phyloP scores from a whole-genome alignment of 139 green algal genomes.

The Gonium pectorale region DNA sequence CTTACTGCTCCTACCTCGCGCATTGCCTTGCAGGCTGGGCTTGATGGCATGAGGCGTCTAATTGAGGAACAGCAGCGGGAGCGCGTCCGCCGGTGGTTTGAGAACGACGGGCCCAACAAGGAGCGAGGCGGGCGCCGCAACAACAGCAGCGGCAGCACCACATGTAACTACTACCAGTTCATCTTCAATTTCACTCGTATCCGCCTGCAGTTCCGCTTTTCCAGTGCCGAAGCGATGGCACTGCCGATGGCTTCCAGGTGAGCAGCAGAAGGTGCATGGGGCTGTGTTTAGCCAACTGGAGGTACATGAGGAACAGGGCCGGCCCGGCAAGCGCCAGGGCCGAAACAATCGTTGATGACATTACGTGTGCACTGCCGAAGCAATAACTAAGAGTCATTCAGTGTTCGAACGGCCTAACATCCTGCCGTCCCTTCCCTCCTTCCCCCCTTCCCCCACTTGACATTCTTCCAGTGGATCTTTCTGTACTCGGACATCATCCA shows the following conservation, averaged over 20 bases:
- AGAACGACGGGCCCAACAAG: conserved; percentile 6
- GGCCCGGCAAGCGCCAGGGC: too few relatives aligned
- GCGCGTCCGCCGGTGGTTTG: not conserved
- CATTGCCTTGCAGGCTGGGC: not conserved
- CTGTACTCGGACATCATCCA: not conserved
- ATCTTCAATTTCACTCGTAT: conserved; percentile 5
- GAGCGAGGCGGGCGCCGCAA: not conserved
- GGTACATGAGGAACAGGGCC: too few relatives aligned
- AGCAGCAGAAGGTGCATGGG: not conserved
- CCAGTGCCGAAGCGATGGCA: too few relatives aligned
- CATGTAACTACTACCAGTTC: not conserved
- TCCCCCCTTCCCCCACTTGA: not conserved
- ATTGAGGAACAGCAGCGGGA: not conserved
- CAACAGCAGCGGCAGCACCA: not conserved
- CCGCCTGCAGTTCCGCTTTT: conserved; percentile 14
- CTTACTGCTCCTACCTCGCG: too few relatives aligned
- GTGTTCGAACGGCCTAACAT: too few relatives aligned
- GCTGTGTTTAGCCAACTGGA: too few relatives aligned
- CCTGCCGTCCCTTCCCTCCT: too few relatives aligned
- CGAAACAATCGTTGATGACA: too few relatives aligned
- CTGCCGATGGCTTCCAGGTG: conserved; percentile 20
- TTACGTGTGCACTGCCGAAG: too few relatives aligned
- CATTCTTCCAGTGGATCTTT: conserved; percentile 23
- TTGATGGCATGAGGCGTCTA: not conserved
- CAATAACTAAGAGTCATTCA: too few relatives aligned